Conservation (phyloP, 768 basidiomycete species). For the Coprinopsis strossmayeri region DNA sequence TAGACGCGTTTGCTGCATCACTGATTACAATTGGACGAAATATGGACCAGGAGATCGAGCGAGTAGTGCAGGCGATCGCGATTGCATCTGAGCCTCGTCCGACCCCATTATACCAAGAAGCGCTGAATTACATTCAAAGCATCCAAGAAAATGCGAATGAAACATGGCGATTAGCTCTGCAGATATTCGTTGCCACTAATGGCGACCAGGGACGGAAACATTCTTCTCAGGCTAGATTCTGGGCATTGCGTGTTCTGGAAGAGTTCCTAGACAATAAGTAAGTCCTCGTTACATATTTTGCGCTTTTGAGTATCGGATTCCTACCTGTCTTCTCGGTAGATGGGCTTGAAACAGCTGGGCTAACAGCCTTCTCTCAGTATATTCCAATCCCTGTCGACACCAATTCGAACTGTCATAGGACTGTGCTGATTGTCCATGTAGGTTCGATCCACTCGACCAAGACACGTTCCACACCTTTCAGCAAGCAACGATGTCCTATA, state of each 20-base stretch:
- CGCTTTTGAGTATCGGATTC: neutral
- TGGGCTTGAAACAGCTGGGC: conserved; percentile 3
- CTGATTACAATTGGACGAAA: conserved; percentile 5
- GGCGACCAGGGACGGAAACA: conserved; percentile 61
- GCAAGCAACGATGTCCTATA: conserved; percentile 73
- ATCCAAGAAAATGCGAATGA: conserved; percentile 70
- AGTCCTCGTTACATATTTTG: conserved; percentile 25
- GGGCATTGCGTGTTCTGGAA: conserved; percentile 72
- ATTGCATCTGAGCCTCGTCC: conserved; percentile 82
- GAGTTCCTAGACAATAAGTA: conserved; percentile 81
- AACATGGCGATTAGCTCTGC: conserved; percentile 77
- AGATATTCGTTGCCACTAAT: conserved; percentile 60
- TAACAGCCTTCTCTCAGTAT: conserved; percentile 5
- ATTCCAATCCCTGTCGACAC: neutral
- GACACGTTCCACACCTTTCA: conserved; percentile 68
- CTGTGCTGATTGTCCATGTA: conserved; percentile 19
- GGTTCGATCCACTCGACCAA: conserved; percentile 62
- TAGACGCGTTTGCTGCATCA: conserved; percentile 15
- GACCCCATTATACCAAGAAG: conserved; percentile 72
- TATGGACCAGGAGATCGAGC: conserved; percentile 75
- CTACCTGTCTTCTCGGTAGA: neutral
- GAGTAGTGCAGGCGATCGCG: conserved; percentile 76
- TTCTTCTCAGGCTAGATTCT: conserved; percentile 69
- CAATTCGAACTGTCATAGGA: conserved; percentile 1
- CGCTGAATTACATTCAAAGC: conserved; percentile 73